Percentiles rank a stretch among this genome's conserved stretches.
phyloP scores from a whole-genome alignment of 768 basidiomycete genomes.

The Ramaria sp. region DNA sequence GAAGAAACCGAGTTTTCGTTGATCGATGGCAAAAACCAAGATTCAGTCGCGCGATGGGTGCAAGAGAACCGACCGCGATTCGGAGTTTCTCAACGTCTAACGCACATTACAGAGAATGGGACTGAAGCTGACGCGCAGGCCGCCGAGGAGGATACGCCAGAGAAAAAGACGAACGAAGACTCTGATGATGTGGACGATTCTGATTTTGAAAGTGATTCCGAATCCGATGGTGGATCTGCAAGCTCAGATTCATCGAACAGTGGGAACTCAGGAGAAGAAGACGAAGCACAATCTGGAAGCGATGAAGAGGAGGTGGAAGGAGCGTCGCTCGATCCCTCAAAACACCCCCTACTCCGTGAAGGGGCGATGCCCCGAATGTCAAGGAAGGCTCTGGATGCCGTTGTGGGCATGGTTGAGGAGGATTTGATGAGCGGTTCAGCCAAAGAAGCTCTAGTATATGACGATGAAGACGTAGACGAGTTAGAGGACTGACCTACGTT shows the following conservation, averaged over 20 bases:
- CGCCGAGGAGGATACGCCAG: not conserved
- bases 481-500: slow-evolving; percentile 20
- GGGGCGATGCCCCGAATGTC: slow-evolving; percentile 64
- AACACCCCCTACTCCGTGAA: slow-evolving; percentile 52
- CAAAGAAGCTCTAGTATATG: slow-evolving; percentile 9
- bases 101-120: not conserved
- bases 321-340: slow-evolving; percentile 38
- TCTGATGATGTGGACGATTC: slow-evolving; percentile 15
- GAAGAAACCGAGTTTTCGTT: slow-evolving; percentile 60
- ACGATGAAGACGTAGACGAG: slow-evolving; percentile 39
- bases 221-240: slow-evolving; percentile 24
- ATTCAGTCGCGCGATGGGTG: slow-evolving; percentile 58
- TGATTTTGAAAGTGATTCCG: slow-evolving; percentile 19
- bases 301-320: slow-evolving; percentile 25
- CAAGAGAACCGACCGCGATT: slow-evolving; percentile 43
- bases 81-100: slow-evolving; percentile 22
- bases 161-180: not conserved
- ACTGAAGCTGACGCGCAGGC: not conserved
- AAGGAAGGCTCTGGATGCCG: slow-evolving; percentile 54
- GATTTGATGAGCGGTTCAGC: slow-evolving; percentile 31
- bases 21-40: slow-evolving; percentile 61
- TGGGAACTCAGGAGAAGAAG: slow-evolving; percentile 27
- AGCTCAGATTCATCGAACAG: slow-evolving; percentile 13
- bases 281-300: slow-evolving; percentile 20
- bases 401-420: slow-evolving; percentile 47